phyloP scores from a whole-genome alignment of 2,329 filamentous ascomycete genomes.

The Mollisiaceae sp. region DNA sequence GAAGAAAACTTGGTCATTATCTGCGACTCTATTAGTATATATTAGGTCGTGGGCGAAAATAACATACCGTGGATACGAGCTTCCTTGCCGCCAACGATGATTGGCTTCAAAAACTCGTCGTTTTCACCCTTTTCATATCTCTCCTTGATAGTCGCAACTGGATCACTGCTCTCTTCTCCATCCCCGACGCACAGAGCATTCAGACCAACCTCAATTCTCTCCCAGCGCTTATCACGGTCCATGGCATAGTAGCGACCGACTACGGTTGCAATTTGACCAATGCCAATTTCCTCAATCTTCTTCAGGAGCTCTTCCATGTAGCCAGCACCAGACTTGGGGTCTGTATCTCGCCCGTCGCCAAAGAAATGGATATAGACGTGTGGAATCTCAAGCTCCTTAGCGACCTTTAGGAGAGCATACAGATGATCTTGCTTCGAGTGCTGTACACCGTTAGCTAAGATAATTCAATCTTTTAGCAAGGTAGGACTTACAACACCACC shows the following conservation, averaged over 20 bases:
- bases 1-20: constrained; percentile 96
- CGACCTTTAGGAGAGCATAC: constrained; percentile 83
- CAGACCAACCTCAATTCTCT: constrained; percentile 86
- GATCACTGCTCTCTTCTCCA: constrained; percentile 84
- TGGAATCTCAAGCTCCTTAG: constrained; percentile 85
- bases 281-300: constrained; percentile 80
- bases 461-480: neutral
- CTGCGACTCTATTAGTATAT: constrained; percentile 50
- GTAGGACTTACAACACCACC: constrained; percentile 76
- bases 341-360: constrained; percentile 95
- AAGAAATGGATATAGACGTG: constrained; percentile 99
- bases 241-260: constrained; percentile 98
- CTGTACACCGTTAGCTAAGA: constrained; percentile 45
- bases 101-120: constrained; percentile 98
- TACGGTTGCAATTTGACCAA: constrained; percentile 87
- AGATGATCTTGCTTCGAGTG: constrained; percentile 96
- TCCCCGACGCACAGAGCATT: constrained; percentile 84
- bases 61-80: constrained; percentile 78
- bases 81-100: constrained; percentile 89
- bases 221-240: constrained; percentile 99
- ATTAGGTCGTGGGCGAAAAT: neutral
- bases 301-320: constrained; percentile 89
- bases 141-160: constrained; percentile 83
- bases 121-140: constrained; percentile 87
- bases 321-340: constrained; percentile 88